These are phyloP conservation scores for Pseudonectria buxi DNA, from an alignment of 2,329 filamentous ascomycete species.

Conservation along the genomic window DNA sequence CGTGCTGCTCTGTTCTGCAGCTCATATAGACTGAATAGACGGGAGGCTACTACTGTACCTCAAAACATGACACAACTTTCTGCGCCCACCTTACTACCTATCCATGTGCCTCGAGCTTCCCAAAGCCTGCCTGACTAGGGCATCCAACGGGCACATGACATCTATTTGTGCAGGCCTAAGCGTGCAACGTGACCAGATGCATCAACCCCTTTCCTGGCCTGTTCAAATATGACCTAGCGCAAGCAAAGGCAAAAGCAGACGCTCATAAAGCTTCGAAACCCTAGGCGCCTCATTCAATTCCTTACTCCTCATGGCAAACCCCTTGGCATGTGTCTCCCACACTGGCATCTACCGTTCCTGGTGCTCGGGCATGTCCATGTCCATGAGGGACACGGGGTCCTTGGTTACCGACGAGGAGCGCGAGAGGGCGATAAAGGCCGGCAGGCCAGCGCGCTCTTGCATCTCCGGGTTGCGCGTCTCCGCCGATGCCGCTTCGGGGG, in stretches of 20 bases:
- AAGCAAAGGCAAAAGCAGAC: too few relatives aligned
- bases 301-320: not conserved
- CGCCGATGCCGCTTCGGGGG: not conserved
- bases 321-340: not conserved
- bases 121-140: too few relatives aligned
- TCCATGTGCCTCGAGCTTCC: too few relatives aligned
- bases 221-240: too few relatives aligned
- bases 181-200: too few relatives aligned
- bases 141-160: too few relatives aligned
- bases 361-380: constrained; percentile 31
- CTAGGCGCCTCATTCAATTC: not conserved
- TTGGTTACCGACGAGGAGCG: constrained; percentile 14
- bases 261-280: not conserved
- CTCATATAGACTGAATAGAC: not conserved
- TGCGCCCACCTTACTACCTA: too few relatives aligned
- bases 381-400: constrained; percentile 23
- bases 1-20: not conserved
- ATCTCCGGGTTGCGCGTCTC: constrained; percentile 35
- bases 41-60: too few relatives aligned
- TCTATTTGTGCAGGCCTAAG: too few relatives aligned
- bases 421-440: constrained; percentile 18
- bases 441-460: constrained; percentile 33
- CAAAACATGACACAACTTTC: constrained; percentile 3
- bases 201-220: too few relatives aligned
- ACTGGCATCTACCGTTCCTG: constrained; percentile 6